Evolutionary conservation across 164 flowering plant species (phyloP).

Genomic region (Kalanchoe fedtschenkoi): DNA sequence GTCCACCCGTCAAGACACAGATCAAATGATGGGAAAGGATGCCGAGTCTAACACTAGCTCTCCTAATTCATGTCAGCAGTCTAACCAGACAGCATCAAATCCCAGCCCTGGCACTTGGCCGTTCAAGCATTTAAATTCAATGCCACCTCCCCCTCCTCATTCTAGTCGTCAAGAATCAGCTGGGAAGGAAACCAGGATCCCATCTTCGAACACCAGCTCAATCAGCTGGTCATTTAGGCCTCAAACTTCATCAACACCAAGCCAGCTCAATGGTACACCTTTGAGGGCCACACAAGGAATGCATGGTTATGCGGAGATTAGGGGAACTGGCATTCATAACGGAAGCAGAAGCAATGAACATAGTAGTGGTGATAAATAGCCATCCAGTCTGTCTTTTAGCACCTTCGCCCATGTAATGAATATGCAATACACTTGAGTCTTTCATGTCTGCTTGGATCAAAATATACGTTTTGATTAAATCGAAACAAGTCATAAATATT

Average conservation of each 20-base stretch:
- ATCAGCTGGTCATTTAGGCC: slow-evolving; percentile 34
- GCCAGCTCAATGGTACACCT: slow-evolving; percentile 10
- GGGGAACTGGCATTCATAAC: slow-evolving; percentile 19
- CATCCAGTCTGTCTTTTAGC: neutral
- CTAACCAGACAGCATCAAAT: too few species aligned
- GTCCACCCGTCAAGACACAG: slow-evolving; percentile 17
- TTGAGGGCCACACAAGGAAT: slow-evolving; percentile 18
- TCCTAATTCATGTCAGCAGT: slow-evolving; percentile 18
- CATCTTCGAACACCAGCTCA: slow-evolving; percentile 23
- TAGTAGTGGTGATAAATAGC: slow-evolving; percentile 9
- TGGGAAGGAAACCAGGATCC: slow-evolving; percentile 2
- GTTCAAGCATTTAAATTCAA: slow-evolving; percentile 22
- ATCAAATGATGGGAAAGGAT: slow-evolving; percentile 18
- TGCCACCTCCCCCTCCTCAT: slow-evolving; percentile 17
- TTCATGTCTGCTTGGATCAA: too few species aligned
- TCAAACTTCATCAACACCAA: slow-evolving; percentile 18
- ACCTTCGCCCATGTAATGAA: neutral
- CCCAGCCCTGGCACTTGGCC: slow-evolving; percentile 27
- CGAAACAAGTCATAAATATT: too few species aligned
- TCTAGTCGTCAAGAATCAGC: slow-evolving; percentile 1
- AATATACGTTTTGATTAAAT: too few species aligned
- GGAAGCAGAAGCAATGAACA: slow-evolving; percentile 17
- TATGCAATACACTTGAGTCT: neutral
- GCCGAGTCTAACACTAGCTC: slow-evolving; percentile 11
- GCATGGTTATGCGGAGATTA: slow-evolving; percentile 21